Base-by-base conservation (phyloP, 1,139 yeast species). In the Geotrichum reessii region DNA sequence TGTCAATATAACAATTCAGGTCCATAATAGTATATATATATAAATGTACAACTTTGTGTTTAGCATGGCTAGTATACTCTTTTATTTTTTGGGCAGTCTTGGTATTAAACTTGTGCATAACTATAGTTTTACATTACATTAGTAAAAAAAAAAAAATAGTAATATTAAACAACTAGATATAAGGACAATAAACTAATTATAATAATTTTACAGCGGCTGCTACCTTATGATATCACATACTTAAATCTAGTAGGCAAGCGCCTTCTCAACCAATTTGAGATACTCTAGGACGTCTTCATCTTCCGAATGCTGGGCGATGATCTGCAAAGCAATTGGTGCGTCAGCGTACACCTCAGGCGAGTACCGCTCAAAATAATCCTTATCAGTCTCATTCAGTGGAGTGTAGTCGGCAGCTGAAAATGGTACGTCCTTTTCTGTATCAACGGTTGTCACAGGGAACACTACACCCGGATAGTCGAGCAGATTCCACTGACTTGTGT, bases 361-460 rank as follows among this genome's bases (percentile, higher is more conserved):
- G 64, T 76, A 76, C 58, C 67, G 60, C 24, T 66, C 68, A 54
- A 66, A 59, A 47, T 61, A 63, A 48, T 58, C 61, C 61, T 68
- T 63, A 62, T 74, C 77, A 58, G 65, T 61, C 17, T 67, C 69
- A 49, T 67, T 65, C 53, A 59, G 57, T 6, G 74, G 73, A 51
- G 71, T 63, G 55, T 70, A 73, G 12, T 63, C 52, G 67, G 46
- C 55, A 25, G 66, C 52, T 11, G 55, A 62, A 8, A 62, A 63
- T 17, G 61, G 60, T 17, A 50, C 56, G 62, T 78, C 86, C 3
- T 75, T 62, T 4, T 67, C 67, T 59, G 73, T 72, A 61, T 77
- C 75, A 14, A 81, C 83, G 46, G 72, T 70, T 3, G 81, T 75
- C n/a, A 81, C 79, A 0, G 86, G 87, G 60, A 82, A 70, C 0